Base-by-base conservation (phyloP, 371 early-diverging fungal species). In the Apophysomyces trapeziformis region DNA sequence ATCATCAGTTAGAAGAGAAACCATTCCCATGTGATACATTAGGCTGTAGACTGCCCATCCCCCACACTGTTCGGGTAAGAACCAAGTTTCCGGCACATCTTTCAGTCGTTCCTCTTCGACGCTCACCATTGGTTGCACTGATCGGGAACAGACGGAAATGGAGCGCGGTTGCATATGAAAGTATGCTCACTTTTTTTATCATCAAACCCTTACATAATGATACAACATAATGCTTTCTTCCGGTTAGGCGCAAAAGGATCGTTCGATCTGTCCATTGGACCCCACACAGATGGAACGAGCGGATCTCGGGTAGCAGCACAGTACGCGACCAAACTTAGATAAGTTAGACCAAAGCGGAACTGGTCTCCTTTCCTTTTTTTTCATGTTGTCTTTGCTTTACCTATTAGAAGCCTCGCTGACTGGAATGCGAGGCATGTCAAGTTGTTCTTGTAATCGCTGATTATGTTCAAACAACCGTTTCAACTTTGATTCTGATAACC, bases 211-310 rank as follows among this genome's bases (percentile, higher is more conserved):
- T 76, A 80, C 72, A 74, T 72, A 11, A 80, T 67, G 32, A 57
- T 65, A 46, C 79, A 79, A 46, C 74, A 70, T 11, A 61, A 50
- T 50, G 21, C 54, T 50, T 65, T 54, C 79, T 73, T 26, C 74
- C 68, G 38, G 44, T 59, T 70, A 74, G 86, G 84, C 60, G 86
- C 89, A 77, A 89, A 95, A 43, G 95, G 95, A 73, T 95, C 93
- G 59, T 94, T 91, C 18, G 87, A 82, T 69, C 87, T 88, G 71
- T 88, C 89, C 9, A 82, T 66, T 26, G 75, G 69, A 8, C 95
- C 95, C 95, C 94, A 94, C 46, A 92, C 78, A 5, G 87, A 92
- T 11, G 93, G 94, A 61, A 94, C 70, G 38, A 94, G 75, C 39
- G 83, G 84, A 76, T 95, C 95, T 57, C 73, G 73, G 60, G 79